Base-by-base conservation (phyloP, 148 eudicot species). In the Vaccinium macrocarpon region DNA sequence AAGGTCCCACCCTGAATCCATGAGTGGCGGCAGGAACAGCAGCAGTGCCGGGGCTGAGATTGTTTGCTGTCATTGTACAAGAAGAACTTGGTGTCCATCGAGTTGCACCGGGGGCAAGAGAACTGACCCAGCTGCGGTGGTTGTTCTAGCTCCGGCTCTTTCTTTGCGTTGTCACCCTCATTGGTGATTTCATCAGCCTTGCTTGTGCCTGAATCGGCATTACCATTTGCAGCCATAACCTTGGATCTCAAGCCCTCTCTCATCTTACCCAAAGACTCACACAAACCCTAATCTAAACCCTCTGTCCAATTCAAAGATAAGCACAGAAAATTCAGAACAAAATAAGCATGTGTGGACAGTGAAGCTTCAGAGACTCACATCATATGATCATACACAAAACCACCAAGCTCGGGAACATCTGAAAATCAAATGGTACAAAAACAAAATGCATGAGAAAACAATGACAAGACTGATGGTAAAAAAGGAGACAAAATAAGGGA, bases 241-340 rank as follows among this genome's bases (percentile, higher is more conserved):
- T 86, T 79, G 27, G 94, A 92, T 86, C 91, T 89, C 82, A 88
- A 79, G 27, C 91, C 91, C 86, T 87, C 90, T 57, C 87, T 88
- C 88, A 88, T 91, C 83, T 87, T 87, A 78, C 76, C 82, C 85
- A 84, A 89, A 35, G 42, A 2, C 29, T 77, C 79, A 11, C 80
- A 48, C 84, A 76, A 82, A 80, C 27, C 81, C 85, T 57, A 57
- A 52, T 70, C 13, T 27, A 62, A 75, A 46, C 78, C 52, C 78
- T 51, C 81, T 4, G 50, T 56, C 25, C 18, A 25, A 23, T 56
- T 57, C 21, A 25, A 35, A 51, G 27, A 71, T 15, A 51, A 42
- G 8, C 35, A 16, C 32, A 25, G 61, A 25, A 7, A 62, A 62
- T 10, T 48, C 46, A 56, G 6, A 66, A 50, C 49, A 70, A 68